A percentile compares a stretch with the other conserved stretches of the same genome.
Conservation (phyloP, 2,329 filamentous ascomycete genomes). For the Albophoma yamanashiensis region DNA sequence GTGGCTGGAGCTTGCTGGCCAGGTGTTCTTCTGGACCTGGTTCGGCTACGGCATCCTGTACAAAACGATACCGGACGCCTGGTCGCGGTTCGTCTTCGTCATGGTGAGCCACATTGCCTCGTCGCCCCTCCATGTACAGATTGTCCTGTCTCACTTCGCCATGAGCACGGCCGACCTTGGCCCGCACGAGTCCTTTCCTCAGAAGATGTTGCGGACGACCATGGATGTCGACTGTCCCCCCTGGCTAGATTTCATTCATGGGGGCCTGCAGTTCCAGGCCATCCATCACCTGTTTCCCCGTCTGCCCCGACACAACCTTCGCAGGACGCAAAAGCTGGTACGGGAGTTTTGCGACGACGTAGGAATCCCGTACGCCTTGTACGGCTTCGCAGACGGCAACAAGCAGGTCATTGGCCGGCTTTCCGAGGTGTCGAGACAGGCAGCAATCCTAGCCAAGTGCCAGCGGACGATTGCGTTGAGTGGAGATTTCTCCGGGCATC, state of each 20-base stretch:
- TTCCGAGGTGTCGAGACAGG: constrained; percentile 70
- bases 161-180: constrained; percentile 88
- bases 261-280: constrained; percentile 81
- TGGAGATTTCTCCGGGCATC: background rate
- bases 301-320: constrained; percentile 76
- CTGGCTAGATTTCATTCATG: constrained; percentile 85
- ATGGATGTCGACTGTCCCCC: constrained; percentile 86
- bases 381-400: constrained; percentile 77
- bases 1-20: constrained; percentile 66
- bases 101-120: constrained; percentile 73
- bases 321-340: constrained; percentile 63
- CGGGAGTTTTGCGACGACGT: constrained; percentile 74
- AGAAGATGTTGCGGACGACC: constrained; percentile 83
- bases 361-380: constrained; percentile 73
- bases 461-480: constrained; percentile 24
- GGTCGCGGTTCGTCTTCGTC: constrained; percentile 62
- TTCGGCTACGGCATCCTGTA: constrained; percentile 79
- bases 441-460: constrained; percentile 66
- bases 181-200: constrained; percentile 74
- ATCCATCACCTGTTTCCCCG: constrained; percentile 80
- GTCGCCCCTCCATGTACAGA: constrained; percentile 77
- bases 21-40: constrained; percentile 76
- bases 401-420: constrained; percentile 67
- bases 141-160: constrained; percentile 84
- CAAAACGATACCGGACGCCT: constrained; percentile 56